phyloP scores from a whole-genome alignment of 371 early-diverging fungal genomes.

The Mucor irregularis region DNA sequence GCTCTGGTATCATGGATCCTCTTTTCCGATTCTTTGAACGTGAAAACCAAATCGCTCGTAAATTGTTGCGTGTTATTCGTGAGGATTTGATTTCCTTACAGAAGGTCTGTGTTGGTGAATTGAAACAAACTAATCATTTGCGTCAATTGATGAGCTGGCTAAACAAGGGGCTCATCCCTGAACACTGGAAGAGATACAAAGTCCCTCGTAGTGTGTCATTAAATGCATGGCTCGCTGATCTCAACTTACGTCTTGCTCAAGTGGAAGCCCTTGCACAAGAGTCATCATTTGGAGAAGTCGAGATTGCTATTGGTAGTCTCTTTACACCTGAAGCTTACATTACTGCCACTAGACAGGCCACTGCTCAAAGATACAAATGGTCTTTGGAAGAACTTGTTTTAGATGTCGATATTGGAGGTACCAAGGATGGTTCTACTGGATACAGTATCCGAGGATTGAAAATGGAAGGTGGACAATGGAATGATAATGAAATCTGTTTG shows the following conservation, averaged over 20 bases:
- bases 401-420: slow-evolving; percentile 45
- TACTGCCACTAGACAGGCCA: slow-evolving; percentile 89
- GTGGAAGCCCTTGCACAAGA: slow-evolving; percentile 55
- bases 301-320: slow-evolving; percentile 86
- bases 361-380: slow-evolving; percentile 69
- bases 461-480: slow-evolving; percentile 74
- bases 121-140: slow-evolving; percentile 87
- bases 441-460: slow-evolving; percentile 52
- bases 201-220: slow-evolving; percentile 64
- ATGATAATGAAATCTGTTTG: slow-evolving; percentile 47
- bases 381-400: slow-evolving; percentile 71
- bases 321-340: slow-evolving; percentile 92
- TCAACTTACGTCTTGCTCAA: slow-evolving; percentile 71
- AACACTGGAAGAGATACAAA: slow-evolving; percentile 79
- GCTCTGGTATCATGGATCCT: slow-evolving; percentile 61
- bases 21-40: slow-evolving; percentile 85
- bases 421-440: slow-evolving; percentile 12
- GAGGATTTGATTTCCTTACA: slow-evolving; percentile 67
- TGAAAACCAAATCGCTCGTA: slow-evolving; percentile 68
- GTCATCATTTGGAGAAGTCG: slow-evolving; percentile 31
- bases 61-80: slow-evolving; percentile 64
- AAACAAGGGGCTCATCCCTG: slow-evolving; percentile 76
- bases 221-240: slow-evolving; percentile 76
- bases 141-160: slow-evolving; percentile 70
- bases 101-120: slow-evolving; percentile 70